Base-by-base conservation (phyloP, 768 basidiomycete species). In the Serendipita vermifera region DNA sequence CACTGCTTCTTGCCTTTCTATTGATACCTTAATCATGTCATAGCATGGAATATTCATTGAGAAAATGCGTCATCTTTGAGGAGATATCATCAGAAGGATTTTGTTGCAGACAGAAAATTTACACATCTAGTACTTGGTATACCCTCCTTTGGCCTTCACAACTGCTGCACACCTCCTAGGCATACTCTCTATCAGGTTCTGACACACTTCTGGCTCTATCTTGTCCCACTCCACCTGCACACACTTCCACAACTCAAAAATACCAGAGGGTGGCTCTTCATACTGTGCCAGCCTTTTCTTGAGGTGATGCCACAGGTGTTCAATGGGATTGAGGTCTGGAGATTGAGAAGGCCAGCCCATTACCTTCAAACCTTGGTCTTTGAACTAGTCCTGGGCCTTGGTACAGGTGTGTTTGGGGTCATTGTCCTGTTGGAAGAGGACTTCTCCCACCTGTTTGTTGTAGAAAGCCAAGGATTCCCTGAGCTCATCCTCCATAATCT, bases 341-440 rank as follows among this genome's bases (percentile, higher is more conserved):
- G 56, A 57, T 39, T 56, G 38, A 38, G 61, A 31, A 15, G 62
- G 61, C 62, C 61, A 62, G 24, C n/a, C 51, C 31, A 62, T 15
- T 26, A 57, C 31, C 14, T 62, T 38, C 31, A 59, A 29, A 15
- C 48, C 39, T 27, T 59, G 33, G 33, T 62, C 61, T 33, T 54
- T n/a, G 36, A 62, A 59, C 61, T 56, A 62, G 20, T 62, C 32
- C 15, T 7, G 41, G 13, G 62, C 59, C 33, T 39, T 53, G n/a
- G 33, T 54, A 22, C 43, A 60, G 41, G 60, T 60, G 36, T 60
- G 59, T 40, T 61, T 61, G 20, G 60, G 57, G 53, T 62, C 61
- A 39, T 62, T 62, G 38, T 62, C 59, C 39, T 62, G 62, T 22
- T 63, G 62, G 35, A 63, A 63, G 40, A 59, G 57, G 51, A 58